Evolutionary conservation across 1,284 basidiomycete genomes (phyloP).

Genomic region (Gymnopus androsaceus): DNA sequence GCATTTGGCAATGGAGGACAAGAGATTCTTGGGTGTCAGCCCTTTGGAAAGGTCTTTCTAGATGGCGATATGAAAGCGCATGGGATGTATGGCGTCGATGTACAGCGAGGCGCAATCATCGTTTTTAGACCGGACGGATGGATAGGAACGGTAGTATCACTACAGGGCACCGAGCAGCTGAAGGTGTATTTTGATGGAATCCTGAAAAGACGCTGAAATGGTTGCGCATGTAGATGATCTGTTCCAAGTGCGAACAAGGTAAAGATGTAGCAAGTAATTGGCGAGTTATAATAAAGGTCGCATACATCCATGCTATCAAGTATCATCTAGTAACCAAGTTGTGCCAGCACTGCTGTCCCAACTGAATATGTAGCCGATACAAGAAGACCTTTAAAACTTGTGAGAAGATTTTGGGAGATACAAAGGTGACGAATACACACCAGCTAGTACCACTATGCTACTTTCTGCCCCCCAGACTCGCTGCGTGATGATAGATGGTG

Average conservation of each 20-base stretch:
- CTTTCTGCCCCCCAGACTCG: neutral
- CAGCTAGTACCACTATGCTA: neutral
- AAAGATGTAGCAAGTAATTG: no score
- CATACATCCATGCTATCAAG: neutral
- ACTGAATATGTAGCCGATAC: neutral
- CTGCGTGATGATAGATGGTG: neutral
- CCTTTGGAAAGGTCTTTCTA: slow-evolving; percentile 23
- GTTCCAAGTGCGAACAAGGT: no score
- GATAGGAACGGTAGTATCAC: slow-evolving; percentile 22
- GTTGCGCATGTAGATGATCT: no score
- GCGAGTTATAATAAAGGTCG: no score
- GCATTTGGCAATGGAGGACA: slow-evolving; percentile 22
- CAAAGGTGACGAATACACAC: neutral
- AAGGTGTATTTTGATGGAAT: slow-evolving; percentile 21
- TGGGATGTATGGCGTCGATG: slow-evolving; percentile 27
- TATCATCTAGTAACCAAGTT: neutral
- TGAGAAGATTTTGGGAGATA: neutral
- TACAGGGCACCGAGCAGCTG: slow-evolving; percentile 18
- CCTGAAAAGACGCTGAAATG: slow-evolving; percentile 11
- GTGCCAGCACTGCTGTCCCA: neutral
- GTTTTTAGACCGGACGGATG: slow-evolving; percentile 29
- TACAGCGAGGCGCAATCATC: slow-evolving; percentile 22
- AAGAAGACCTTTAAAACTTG: neutral
- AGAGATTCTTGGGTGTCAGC: slow-evolving; percentile 22
- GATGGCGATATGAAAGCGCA: slow-evolving; percentile 26